Evolutionary conservation across 2,329 filamentous ascomycete species (phyloP).

Genomic region (Fusarium secorum): DNA sequence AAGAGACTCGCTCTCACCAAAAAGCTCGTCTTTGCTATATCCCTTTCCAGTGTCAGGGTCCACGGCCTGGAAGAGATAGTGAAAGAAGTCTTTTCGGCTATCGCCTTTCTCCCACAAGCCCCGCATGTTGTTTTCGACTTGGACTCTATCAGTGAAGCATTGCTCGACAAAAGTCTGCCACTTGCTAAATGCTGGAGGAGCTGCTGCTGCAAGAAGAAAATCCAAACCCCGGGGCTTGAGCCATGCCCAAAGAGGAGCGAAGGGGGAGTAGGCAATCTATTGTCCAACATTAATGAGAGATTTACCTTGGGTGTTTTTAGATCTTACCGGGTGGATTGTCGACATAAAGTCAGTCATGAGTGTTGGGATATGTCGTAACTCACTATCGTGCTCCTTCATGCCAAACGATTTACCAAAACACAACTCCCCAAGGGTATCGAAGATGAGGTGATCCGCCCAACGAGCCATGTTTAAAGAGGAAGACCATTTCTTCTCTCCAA

Average conservation of each 20-base stretch:
- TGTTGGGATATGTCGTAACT: constrained; percentile 24
- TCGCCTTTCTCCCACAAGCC: background rate
- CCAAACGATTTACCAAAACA: constrained; percentile 35
- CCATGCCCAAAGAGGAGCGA: constrained; percentile 36
- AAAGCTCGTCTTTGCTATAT: constrained; percentile 34
- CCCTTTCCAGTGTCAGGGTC: constrained; percentile 40
- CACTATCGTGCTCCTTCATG: constrained; percentile 24
- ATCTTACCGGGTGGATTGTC: constrained; percentile 19
- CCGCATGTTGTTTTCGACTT: constrained; percentile 10
- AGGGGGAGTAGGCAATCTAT: constrained; percentile 34
- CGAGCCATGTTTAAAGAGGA: constrained; percentile 26
- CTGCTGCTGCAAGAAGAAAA: constrained; percentile 19
- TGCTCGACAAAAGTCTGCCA: constrained; percentile 34
- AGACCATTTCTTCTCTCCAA: constrained; percentile 1
- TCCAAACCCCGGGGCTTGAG: constrained; percentile 39
- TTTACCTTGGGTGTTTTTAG: background rate
- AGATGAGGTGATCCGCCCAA: constrained; percentile 32
- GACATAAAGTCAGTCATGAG: constrained; percentile 26
- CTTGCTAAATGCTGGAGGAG: constrained; percentile 27
- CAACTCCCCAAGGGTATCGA: constrained; percentile 35
- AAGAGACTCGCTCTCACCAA: constrained; percentile 37
- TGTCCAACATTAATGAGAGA: background rate
- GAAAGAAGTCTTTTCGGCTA: constrained; percentile 38
- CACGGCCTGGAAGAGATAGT: constrained; percentile 30
- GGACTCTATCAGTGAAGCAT: constrained; percentile 26